Conservation (phyloP, 2,329 filamentous ascomycete genomes). For the Verticillium isaacii region DNA sequence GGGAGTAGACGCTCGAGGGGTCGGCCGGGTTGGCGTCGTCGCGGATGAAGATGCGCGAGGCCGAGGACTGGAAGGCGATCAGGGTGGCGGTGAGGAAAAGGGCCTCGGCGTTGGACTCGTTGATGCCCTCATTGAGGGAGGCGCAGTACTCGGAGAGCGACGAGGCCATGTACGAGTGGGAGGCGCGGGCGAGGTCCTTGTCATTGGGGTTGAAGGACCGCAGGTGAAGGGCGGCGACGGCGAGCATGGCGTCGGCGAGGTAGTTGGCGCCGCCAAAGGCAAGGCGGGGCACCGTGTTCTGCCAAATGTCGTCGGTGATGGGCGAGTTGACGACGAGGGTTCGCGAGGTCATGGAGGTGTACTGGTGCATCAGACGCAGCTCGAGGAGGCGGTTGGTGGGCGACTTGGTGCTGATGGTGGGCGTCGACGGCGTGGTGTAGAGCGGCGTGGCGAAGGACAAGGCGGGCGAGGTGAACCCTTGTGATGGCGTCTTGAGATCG, state of each 20-base stretch:
- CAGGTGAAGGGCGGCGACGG: slow-evolving; percentile 59
- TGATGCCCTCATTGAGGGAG: slow-evolving; percentile 51
- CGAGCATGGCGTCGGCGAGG: slow-evolving; percentile 59
- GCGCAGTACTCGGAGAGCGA: slow-evolving; percentile 57
- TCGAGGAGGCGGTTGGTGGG: slow-evolving; percentile 48
- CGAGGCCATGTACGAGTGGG: slow-evolving; percentile 61
- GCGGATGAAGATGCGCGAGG: slow-evolving; percentile 57
- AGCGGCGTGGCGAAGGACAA: slow-evolving; percentile 23
- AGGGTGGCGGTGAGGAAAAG: slow-evolving; percentile 59
- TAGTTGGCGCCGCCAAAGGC: slow-evolving; percentile 56
- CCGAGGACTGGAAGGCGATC: slow-evolving; percentile 62
- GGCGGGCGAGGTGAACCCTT: slow-evolving; percentile 5
- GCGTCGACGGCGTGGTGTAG: slow-evolving; percentile 23
- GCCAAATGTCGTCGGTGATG: slow-evolving; percentile 53
- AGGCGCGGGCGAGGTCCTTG: slow-evolving; percentile 54
- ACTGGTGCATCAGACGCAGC: slow-evolving; percentile 60
- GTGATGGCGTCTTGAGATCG: slow-evolving; percentile 1
- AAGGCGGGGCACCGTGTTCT: slow-evolving; percentile 53
- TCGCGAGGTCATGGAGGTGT: slow-evolving; percentile 54
- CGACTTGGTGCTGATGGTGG: slow-evolving; percentile 26
- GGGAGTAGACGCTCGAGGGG: slow-evolving; percentile 40
- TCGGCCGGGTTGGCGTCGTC: slow-evolving; percentile 42
- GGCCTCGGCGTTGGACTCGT: slow-evolving; percentile 54
- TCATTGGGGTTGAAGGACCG: slow-evolving; percentile 54
- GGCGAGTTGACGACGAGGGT: slow-evolving; percentile 53